These are phyloP conservation scores for Ascochyta koolunga DNA, from an alignment of 2,329 filamentous ascomycete species.

Conservation along the genomic window DNA sequence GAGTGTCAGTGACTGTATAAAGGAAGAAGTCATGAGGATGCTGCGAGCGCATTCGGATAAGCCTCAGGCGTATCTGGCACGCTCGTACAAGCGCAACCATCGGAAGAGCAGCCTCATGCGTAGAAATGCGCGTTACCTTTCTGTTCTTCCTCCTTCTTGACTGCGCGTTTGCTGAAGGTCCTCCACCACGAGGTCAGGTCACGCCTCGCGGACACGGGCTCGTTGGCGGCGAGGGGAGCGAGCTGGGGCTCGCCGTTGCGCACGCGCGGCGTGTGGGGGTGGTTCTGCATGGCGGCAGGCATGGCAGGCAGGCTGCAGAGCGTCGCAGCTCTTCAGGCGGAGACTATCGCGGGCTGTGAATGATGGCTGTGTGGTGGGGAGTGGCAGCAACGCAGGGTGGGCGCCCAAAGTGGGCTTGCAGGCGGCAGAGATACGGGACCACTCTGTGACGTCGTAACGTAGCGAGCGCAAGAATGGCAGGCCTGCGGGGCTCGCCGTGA, in stretches of 20 bases:
- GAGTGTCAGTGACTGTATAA: conserved; percentile 31
- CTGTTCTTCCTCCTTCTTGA: conserved; percentile 64
- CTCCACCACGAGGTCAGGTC: conserved; percentile 98
- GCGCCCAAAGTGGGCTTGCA: conserved; percentile 25
- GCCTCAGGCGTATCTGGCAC: conserved; percentile 26
- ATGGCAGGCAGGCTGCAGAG: conserved; percentile 39
- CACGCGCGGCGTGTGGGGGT: conserved; percentile 50
- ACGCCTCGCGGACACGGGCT: conserved; percentile 80
- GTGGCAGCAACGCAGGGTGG: conserved; percentile 27
- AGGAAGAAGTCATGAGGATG: conserved; percentile 20
- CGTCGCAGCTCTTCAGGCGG: conserved; percentile 33
- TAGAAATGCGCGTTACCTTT: conserved; percentile 57
- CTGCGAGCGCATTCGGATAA: conserved; percentile 21
- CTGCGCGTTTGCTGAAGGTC: conserved; percentile 74
- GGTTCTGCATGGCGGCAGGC: conserved; percentile 47
- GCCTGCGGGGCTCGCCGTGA: conserved; percentile 16
- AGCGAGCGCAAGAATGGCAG: conserved; percentile 18
- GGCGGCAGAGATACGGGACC: conserved; percentile 34
- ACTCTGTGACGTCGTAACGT: conserved; percentile 24
- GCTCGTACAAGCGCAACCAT: conserved; percentile 7
- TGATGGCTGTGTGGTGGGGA: conserved; percentile 25
- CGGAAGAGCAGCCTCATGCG: not conserved
- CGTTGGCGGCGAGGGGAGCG: conserved; percentile 55
- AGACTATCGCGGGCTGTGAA: conserved; percentile 21
- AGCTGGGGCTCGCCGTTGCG: conserved; percentile 52